Evolutionary conservation across 768 basidiomycete genomes (phyloP).

Genomic region (Podaxis carcinomalis): DNA sequence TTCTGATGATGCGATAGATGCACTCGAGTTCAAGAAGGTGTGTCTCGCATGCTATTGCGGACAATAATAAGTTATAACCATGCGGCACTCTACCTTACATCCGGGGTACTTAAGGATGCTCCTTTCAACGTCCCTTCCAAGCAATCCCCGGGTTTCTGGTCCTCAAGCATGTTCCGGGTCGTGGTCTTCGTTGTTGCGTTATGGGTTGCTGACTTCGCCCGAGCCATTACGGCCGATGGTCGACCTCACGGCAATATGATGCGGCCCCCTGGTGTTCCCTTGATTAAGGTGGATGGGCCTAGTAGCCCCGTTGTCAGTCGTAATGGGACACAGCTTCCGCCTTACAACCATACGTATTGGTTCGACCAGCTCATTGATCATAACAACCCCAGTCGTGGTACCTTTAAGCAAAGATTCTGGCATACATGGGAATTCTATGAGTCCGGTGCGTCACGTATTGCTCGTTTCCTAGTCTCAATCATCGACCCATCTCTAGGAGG

Average conservation of each 20-base stretch:
- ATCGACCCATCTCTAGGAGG: slow-evolving; percentile 34
- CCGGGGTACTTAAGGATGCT: background rate
- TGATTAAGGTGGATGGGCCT: slow-evolving; percentile 21
- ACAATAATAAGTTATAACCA: slow-evolving; percentile 4
- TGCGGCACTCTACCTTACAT: background rate
- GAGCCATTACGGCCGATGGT: slow-evolving; percentile 27
- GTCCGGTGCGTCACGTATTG: slow-evolving; percentile 27
- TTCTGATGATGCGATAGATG: slow-evolving; percentile 1
- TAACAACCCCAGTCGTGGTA: slow-evolving; percentile 54
- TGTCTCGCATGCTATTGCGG: background rate
- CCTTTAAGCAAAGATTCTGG: slow-evolving; percentile 78
- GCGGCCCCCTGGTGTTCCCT: slow-evolving; percentile 33
- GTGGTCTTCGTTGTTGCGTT: slow-evolving; percentile 18
- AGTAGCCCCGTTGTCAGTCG: slow-evolving; percentile 34
- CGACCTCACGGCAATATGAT: slow-evolving; percentile 38
- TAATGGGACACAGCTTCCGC: slow-evolving; percentile 40
- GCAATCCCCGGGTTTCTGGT: slow-evolving; percentile 1
- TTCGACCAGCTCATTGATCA: slow-evolving; percentile 60
- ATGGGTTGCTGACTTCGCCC: slow-evolving; percentile 17
- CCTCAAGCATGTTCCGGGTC: slow-evolving; percentile 19
- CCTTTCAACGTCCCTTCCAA: background rate
- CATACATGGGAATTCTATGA: slow-evolving; percentile 65
- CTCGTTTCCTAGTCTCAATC: background rate
- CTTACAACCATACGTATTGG: slow-evolving; percentile 41
- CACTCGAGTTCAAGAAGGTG: background rate